These are phyloP conservation scores for Arthrobotrys sinensis DNA, from an alignment of 2,329 filamentous ascomycete genomes.

Conservation along the genomic window DNA sequence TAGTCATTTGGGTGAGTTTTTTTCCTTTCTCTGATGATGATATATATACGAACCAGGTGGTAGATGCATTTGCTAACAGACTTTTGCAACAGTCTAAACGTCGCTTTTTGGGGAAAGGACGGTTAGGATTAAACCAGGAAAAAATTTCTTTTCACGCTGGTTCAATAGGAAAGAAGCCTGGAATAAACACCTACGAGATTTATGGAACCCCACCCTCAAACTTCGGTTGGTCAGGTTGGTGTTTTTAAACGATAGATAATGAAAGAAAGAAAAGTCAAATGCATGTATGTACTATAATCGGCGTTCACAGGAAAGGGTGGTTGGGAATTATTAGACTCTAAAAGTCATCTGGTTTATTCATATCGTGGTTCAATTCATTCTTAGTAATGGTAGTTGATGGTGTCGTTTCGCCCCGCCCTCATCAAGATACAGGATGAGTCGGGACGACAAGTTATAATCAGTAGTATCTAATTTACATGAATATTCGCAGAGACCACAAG, in stretches of 20 bases:
- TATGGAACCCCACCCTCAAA: too few species aligned
- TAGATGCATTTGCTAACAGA: neutral
- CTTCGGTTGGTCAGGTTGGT: too few species aligned
- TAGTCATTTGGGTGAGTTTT: constrained; percentile 78
- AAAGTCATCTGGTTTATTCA: constrained; percentile 11
- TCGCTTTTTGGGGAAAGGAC: too few species aligned
- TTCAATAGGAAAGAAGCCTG: too few species aligned
- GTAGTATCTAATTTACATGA: constrained; percentile 15
- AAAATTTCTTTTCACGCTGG: too few species aligned
- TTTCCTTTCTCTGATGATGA: neutral
- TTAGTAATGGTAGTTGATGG: neutral
- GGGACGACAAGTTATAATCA: neutral
- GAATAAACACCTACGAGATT: too few species aligned
- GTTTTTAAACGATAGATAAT: too few species aligned
- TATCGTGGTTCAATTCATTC: constrained; percentile 11
- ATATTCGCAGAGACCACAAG: constrained; percentile 14
- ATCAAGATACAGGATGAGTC: neutral
- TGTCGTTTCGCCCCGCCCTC: neutral
- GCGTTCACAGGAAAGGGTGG: constrained; percentile 1
- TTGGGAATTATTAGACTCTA: constrained; percentile 12
- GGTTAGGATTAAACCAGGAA: too few species aligned
- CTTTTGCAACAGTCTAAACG: neutral
- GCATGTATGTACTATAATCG: constrained; percentile 4
- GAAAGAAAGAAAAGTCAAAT: too few species aligned
- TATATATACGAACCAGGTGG: neutral